Conservation (phyloP, 345 rosid genomes). For the Chamaenerion angustifolium region DNA sequence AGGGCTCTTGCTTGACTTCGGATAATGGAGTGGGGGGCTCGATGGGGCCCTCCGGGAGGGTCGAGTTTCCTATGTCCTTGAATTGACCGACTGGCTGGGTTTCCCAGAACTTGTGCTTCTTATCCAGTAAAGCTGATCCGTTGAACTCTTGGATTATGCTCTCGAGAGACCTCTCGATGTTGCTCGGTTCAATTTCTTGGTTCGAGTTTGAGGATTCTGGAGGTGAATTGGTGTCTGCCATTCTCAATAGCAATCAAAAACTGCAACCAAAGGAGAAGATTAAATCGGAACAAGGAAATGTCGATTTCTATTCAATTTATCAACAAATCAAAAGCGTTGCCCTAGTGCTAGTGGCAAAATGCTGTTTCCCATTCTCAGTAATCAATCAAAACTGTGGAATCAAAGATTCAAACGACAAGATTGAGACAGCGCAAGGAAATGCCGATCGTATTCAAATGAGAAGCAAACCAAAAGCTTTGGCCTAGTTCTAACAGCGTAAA, state of each 20-base stretch:
- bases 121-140: conserved; percentile 39
- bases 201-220: conserved; percentile 40
- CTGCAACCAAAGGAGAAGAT: no score
- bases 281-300: no score
- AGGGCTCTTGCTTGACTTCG: conserved; percentile 84
- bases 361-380: no score
- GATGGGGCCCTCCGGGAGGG: conserved; percentile 74
- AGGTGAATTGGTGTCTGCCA: conserved; percentile 46
- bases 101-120: conserved; percentile 84
- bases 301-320: background rate
- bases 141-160: conserved; percentile 48
- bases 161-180: conserved; percentile 47
- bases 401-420: no score
- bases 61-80: conserved; percentile 53
- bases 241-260: conserved; percentile 3
- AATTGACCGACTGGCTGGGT: conserved; percentile 89
- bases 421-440: no score
- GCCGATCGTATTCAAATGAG: no score
- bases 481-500: background rate
- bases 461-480: no score
- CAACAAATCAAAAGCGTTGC: no score
- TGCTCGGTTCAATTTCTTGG: conserved; percentile 29
- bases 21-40: conserved; percentile 48
- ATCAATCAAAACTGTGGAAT: no score
- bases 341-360: no score